A percentile compares a stretch with the other conserved stretches of the same genome.
phyloP scores from a whole-genome alignment of 331 rosid species.

The Arachis monticola region DNA sequence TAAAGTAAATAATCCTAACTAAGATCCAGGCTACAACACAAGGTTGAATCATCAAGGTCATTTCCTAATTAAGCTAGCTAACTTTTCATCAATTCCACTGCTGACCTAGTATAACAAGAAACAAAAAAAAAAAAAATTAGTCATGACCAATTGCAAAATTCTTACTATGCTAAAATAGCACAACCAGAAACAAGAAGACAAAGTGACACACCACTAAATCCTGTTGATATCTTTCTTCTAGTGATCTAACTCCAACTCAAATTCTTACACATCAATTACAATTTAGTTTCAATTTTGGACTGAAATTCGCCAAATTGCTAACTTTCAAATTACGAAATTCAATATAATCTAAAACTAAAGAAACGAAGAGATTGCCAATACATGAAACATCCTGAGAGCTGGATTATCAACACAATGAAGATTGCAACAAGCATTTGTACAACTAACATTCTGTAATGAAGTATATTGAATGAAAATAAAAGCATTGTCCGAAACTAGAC shows the following conservation, averaged over 20 bases:
- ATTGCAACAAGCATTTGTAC: constrained; percentile 8
- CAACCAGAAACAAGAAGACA: neutral
- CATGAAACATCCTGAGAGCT: neutral
- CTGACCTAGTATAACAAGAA: neutral
- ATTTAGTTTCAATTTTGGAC: no score
- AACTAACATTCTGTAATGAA: neutral
- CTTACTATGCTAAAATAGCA: constrained; percentile 2
- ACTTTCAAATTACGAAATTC: no score
- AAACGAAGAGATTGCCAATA: constrained; percentile 1
- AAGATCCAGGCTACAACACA: neutral
- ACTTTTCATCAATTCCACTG: neutral
- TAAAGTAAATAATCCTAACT: no score
- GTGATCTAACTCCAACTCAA: neutral
- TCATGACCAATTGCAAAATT: neutral
- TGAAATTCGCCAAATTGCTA: no score
- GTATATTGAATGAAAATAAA: no score
- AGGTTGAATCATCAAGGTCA: neutral
- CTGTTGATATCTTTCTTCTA: neutral
- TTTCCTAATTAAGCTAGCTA: neutral
- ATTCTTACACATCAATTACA: neutral
- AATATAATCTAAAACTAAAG: neutral
- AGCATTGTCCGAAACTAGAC: no score
- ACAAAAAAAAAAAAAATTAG: neutral
- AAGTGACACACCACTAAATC: neutral
- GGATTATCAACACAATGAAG: constrained; percentile 7